Conservation (phyloP, 345 rosid species). For the Abelmoschus esculentus region DNA sequence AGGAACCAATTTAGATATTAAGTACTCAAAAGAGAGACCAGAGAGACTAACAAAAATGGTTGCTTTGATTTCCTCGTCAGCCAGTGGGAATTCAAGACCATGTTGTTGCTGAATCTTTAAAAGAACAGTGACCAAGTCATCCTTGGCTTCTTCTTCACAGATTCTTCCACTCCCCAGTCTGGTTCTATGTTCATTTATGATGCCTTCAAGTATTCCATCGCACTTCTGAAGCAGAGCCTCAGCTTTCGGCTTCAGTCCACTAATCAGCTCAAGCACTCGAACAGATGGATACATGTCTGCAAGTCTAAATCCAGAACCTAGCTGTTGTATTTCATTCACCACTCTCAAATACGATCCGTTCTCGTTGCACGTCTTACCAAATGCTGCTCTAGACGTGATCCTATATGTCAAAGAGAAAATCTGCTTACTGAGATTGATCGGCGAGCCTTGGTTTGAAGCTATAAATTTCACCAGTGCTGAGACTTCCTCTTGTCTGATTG, state of each 20-base stretch:
- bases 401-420: not conserved
- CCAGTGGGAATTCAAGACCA: not conserved
- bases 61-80: not conserved
- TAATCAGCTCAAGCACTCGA: not conserved
- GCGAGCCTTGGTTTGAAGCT: not conserved
- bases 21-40: no score
- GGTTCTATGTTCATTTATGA: not conserved
- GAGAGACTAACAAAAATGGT: not conserved
- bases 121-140: not conserved
- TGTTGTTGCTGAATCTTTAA: not conserved
- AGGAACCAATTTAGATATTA: not conserved
- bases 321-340: not conserved
- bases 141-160: not conserved
- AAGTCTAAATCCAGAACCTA: not conserved
- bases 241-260: not conserved
- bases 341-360: not conserved
- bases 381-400: not conserved
- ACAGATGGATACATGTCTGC: not conserved
- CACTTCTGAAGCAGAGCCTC: not conserved
- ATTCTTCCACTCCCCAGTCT: not conserved
- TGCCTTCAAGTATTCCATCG: not conserved
- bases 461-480: not conserved
- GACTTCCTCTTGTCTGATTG: conserved; percentile 4
- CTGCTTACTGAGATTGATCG: not conserved
- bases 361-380: not conserved